Evolutionary conservation across 805 yeast species (phyloP), one percentile per base, ranked within the genome.

Genomic region (Komagataella mondaviorum): DNA sequence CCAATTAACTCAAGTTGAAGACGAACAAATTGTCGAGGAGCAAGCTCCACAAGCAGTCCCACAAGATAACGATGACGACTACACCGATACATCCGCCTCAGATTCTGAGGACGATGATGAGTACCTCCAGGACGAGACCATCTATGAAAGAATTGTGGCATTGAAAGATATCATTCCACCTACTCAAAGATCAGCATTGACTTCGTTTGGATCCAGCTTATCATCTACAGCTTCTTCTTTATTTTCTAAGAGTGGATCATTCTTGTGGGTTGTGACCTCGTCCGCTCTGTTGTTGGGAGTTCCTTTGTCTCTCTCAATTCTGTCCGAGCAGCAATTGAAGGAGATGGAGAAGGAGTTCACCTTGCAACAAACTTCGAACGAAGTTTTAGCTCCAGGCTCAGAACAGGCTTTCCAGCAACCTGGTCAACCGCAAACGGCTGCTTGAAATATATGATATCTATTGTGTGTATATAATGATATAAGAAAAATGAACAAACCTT

Each of bases 291-390:
- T 93, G 55, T 73, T 93, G 60, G 97, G 96, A 65, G 95, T 89
- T 48, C 99, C 99, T 56, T 76, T 88, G 60, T 83, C 96, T 6
- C 74, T 93, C 60, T 84, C 96, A 51, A 86, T 93, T 60, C 75
- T 93, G 61, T 82, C 89, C 54, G 97, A 91, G 72, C 95, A 89
- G 65, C 97, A 91, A 73, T 78, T 90, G 66, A 81, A 83, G 64
- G 97, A 90, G 72, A 78, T 88, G 83, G 97, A 90, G 74, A 88
- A 86, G 73, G 93, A 89, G 65, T 82, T 88, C 76, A 80, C 84
- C 53, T 71, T 85, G 63, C 91, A 85, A 67, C 85, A 83, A 66
- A 83, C 84, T 55, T 84, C 89, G 23, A 83, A 79, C 61, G 89
- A 82, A 53, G 77, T 85, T 48, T 70, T 85, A 60, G 85, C 88